Evolutionary conservation across 2,329 filamentous ascomycete genomes (phyloP), one percentile per base, ranked within the genome.

Genomic region (Fusarium luffae): DNA sequence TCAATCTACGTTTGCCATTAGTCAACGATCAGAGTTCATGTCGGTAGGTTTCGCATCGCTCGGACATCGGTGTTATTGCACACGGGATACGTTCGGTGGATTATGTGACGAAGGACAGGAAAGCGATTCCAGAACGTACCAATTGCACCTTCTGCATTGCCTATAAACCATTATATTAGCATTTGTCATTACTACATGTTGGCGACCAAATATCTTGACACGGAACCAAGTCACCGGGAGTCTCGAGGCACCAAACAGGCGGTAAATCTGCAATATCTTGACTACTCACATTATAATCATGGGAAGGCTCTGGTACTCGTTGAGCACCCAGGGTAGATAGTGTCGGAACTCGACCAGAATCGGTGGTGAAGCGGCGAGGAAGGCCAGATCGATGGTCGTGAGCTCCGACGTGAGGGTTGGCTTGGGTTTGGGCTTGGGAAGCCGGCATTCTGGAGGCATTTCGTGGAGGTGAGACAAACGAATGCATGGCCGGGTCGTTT

Each of bases 361-460:
- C 97, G 61, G 94, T 96, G 69, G 95, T 98, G 82, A 98, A 98
- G 78, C 95, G 92, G 77, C 95, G 91, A 81, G 94, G 93, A 78
- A 98, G 85, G 74, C 90, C 90, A 69, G 89, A 88, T 80, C 94
- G 90, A 71, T 88, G 87, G 77, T 97, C 93, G 79, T 89, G 86
- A 69, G 86, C 79, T 64, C 85, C 59, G 43, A 69, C 57, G 54
- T 77, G 75, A 56, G 74, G 47, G 66, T 84, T 69, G 59, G 69
- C 79, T 59, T 84, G 81, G 59, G 67, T 79, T 60, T 84, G 81
- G 57, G 69, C 79, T 60, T 84, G 81, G 70, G 86, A 85, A 71
- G 87, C 87, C 69, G 83, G 85, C 79, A 90, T 85, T 77, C 89
- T 88, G 77, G 84, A 85, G 77, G 88, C 86, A 80, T 91, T 91